A percentile compares a stretch with the other conserved stretches of the same genome.
Conservation (phyloP, 2,329 filamentous ascomycete species). For the Aspergillus sp. region DNA sequence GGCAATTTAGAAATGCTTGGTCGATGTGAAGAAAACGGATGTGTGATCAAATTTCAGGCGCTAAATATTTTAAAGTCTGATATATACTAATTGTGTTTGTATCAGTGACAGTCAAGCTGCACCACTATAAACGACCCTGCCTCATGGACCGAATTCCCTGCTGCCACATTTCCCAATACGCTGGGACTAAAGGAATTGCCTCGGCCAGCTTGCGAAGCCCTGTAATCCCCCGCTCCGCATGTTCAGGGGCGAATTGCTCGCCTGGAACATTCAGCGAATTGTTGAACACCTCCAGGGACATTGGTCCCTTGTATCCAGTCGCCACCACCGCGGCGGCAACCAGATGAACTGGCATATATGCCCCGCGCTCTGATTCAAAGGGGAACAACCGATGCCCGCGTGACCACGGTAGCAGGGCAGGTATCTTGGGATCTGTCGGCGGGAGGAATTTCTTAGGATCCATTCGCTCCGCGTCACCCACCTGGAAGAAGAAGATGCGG, state of each 20-base stretch:
- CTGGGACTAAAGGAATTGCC: constrained; percentile 18
- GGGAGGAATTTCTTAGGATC: constrained; percentile 25
- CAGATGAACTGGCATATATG: constrained; percentile 36
- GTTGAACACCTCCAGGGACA: constrained; percentile 40
- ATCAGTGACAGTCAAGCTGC: too few relatives aligned
- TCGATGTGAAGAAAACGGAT: too few relatives aligned
- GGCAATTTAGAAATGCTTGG: too few relatives aligned
- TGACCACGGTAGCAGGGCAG: constrained; percentile 35
- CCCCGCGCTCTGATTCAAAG: constrained; percentile 27
- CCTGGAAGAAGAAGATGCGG: constrained; percentile 38
- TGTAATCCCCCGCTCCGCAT: constrained; percentile 30
- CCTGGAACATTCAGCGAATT: constrained; percentile 28
- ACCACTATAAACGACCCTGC: background rate
- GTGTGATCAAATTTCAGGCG: too few relatives aligned
- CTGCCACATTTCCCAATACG: constrained; percentile 25
- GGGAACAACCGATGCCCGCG: constrained; percentile 35
- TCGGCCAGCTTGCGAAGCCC: constrained; percentile 23
- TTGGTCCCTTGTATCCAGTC: constrained; percentile 34
- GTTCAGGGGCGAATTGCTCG: constrained; percentile 19
- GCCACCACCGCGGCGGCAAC: constrained; percentile 35
- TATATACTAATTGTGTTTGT: too few relatives aligned
- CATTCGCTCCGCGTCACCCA: constrained; percentile 34
- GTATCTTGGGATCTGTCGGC: constrained; percentile 26
- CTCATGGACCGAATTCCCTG: background rate
- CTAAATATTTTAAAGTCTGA: too few relatives aligned